phyloP scores from a whole-genome alignment of 129 eudicot genomes.

The Flaveria ramosissima region DNA sequence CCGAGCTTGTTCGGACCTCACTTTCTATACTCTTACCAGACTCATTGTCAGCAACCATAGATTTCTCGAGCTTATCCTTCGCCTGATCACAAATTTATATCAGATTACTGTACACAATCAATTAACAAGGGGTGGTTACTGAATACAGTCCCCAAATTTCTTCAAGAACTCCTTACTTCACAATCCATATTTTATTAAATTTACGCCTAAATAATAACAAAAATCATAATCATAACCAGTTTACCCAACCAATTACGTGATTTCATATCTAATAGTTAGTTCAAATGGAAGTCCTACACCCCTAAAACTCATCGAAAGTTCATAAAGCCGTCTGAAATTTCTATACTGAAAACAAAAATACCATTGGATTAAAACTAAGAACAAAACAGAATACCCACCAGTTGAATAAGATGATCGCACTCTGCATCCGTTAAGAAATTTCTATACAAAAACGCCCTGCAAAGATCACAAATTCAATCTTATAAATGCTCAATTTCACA shows the following conservation, averaged over 20 bases:
- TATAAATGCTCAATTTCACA: background rate
- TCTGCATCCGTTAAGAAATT: conserved; percentile 77
- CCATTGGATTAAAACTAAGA: background rate
- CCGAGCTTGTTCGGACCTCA: conserved; percentile 91
- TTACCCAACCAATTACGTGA: too few species aligned
- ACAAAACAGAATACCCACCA: conserved; percentile 37
- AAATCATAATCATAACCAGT: background rate
- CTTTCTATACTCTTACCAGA: conserved; percentile 90
- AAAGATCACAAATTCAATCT: conserved; percentile 6
- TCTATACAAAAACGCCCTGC: conserved; percentile 80
- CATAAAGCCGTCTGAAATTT: too few species aligned
- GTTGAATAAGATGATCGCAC: conserved; percentile 81
- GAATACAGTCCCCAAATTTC: background rate
- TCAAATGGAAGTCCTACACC: too few species aligned
- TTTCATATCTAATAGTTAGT: too few species aligned
- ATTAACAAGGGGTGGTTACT: background rate
- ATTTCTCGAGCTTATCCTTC: conserved; percentile 75
- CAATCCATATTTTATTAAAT: background rate
- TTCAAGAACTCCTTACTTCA: background rate
- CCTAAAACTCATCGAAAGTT: too few species aligned
- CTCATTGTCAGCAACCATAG: conserved; percentile 94
- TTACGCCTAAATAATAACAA: background rate
- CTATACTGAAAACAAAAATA: too few species aligned
- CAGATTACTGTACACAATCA: background rate
- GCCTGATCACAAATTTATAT: conserved; percentile 48